Evolutionary conservation across 495 filamentous ascomycete species (phyloP), one percentile per base, ranked within the genome.

Genomic region (Penicillium mononematosum): DNA sequence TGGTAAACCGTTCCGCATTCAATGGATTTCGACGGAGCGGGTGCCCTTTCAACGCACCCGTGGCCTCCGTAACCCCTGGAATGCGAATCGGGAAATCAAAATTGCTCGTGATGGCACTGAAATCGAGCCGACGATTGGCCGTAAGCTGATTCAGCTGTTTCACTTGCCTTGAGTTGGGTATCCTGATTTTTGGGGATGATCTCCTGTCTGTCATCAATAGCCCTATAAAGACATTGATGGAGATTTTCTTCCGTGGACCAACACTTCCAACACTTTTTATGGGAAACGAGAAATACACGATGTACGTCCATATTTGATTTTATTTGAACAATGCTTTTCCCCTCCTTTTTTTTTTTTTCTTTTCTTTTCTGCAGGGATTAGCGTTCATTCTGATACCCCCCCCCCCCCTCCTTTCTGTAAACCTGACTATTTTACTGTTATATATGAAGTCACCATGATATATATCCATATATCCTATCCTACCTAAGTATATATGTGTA

Each of bases 101-200:
- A 96, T 98, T 62, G 94, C 94, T 9, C 81, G 94, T 62, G 94
- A 98, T 69, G 94, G 92, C 5, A 98, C 94, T 0, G 94, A 97
- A 72, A 77, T 98, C 19, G 93, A 98, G 70, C 88, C 92, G 45
- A 82, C 71, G 44, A 84, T 96, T 24, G 94, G 93, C 12, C 85
- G 84, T 60, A 83, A 83, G 63, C 74, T 98, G 32, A 74, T 94
- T 42, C 82, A 87, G 49, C 80, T 96, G 62, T 97, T 98, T 67
- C 85, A 93, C 44, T 25, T 53, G 34, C 58, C 50, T 25, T 47
- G 19, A 45, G n/a, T 12, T n/a, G 17, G 45, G 16, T 32, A 1
- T 39, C 14, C 16, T n/a, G 6, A 39, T 17, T 7, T 39, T 16
- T 36, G 0, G 34, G 36, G 6, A 39, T 39, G 16, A 39, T 39